phyloP scores from a whole-genome alignment of 805 yeast genomes.

The Zygoascus biomembranicola region DNA sequence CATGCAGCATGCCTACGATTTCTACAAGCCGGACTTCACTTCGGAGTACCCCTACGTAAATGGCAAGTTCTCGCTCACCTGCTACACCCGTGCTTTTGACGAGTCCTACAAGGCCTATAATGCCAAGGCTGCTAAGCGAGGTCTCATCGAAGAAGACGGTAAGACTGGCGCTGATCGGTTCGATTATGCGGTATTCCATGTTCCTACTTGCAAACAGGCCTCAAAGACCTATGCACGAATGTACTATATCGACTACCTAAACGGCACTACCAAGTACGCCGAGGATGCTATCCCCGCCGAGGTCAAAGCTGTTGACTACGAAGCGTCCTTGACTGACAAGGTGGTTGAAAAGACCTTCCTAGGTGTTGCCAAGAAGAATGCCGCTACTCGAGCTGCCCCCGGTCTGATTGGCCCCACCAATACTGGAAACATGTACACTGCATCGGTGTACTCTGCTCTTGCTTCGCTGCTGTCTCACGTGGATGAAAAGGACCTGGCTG shows the following conservation, averaged over 20 bases:
- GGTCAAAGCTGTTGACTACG: slow-evolving; percentile 57
- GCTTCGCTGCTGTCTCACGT: slow-evolving; percentile 72
- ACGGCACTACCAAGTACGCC: slow-evolving; percentile 51
- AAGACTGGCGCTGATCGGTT: slow-evolving; percentile 50
- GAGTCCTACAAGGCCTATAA: slow-evolving; percentile 76
- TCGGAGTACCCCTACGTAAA: slow-evolving; percentile 96
- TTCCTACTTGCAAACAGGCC: slow-evolving; percentile 95
- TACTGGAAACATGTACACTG: slow-evolving; percentile 98
- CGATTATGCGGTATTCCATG: slow-evolving; percentile 95
- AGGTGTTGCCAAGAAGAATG: slow-evolving; percentile 59
- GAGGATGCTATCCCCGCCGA: slow-evolving; percentile 43
- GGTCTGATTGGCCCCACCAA: slow-evolving; percentile 85
- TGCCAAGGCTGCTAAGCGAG: slow-evolving; percentile 55
- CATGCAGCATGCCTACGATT: slow-evolving; percentile 97
- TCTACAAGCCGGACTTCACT: slow-evolving; percentile 95
- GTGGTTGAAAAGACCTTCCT: slow-evolving; percentile 78
- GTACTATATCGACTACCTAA: slow-evolving; percentile 76
- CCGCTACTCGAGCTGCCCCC: slow-evolving; percentile 65
- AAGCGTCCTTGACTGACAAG: slow-evolving; percentile 71
- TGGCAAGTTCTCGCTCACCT: slow-evolving; percentile 89
- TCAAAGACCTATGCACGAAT: slow-evolving; percentile 88
- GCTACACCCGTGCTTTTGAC: slow-evolving; percentile 93
- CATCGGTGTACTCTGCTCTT: slow-evolving; percentile 80
- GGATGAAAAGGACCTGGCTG: slow-evolving; percentile 64
- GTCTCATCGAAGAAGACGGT: slow-evolving; percentile 29